Evolutionary conservation across 345 rosid species (phyloP), one percentile per base, ranked within the genome.

Genomic region (Viola odorata): DNA sequence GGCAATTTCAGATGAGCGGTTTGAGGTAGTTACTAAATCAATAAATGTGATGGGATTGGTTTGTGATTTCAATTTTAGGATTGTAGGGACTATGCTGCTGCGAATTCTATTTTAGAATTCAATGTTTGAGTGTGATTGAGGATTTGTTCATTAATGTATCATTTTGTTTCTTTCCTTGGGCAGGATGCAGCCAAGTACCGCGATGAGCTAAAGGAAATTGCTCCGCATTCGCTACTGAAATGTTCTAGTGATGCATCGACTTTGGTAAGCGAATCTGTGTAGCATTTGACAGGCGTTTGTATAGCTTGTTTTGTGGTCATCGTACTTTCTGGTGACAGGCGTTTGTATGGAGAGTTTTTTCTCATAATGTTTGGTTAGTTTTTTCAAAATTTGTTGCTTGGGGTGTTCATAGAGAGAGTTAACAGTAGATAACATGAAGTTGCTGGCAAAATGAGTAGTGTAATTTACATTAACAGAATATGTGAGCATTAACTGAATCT

Each of bases 181-280:
- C 80, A 87, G 88, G 88, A 87, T 65, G 94, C 94, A 8, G 82
- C 82, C 45, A 80, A 58, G 45, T 77, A 75, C 51, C 83, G 83
- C 0, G 69, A 85, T 6, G 78, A 83, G 76, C 77, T 87, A 36
- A 78, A 76, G 62, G 81, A 83, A 72, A 83, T 83, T 63, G 86
- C 84, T 3, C 91, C 91, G 6, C 75, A 81, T 42, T 74, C 81
- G 41, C 84, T 85, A 58, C 58, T 85, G 61, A 87, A 78, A 69
- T 83, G 88, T 68, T 75, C 85, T 38, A 87, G 88, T 45, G 91
- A 85, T 67, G 87, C 95, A 44, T 81, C 91, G 37, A 83, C 95
- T 47, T 69, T 73, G 91, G 95, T 87, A 83, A 50, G 81, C 14
- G 17, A 50, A 41, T 59, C 49, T 55, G 41, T 38, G 53, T 14